Conservation (phyloP, 2,329 filamentous ascomycete genomes). For the Fonsecaea pedrosoi region DNA sequence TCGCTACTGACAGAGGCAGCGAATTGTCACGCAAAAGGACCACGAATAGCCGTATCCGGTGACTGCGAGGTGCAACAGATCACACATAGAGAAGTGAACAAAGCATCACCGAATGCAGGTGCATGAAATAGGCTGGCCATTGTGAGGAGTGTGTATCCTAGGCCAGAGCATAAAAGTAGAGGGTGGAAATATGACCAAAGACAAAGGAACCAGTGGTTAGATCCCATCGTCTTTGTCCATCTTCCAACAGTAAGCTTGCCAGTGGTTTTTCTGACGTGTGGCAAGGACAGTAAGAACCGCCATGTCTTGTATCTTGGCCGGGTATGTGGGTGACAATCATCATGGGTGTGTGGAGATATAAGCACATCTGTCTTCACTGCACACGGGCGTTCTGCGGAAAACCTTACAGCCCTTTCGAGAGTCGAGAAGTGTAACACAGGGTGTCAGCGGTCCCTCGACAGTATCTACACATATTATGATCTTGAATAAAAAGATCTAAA, state of each 20-base stretch:
- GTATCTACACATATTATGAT: background rate
- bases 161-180: background rate
- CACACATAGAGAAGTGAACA: background rate
- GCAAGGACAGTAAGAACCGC: background rate
- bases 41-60: background rate
- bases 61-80: background rate
- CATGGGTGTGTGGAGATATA: conserved; percentile 6
- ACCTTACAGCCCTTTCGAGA: background rate
- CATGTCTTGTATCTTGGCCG: background rate
- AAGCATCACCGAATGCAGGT: background rate
- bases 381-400: background rate
- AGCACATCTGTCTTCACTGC: background rate
- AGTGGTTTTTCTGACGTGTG: background rate
- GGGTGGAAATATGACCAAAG: background rate
- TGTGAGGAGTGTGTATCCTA: background rate
- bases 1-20: background rate
- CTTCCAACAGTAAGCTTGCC: conserved; percentile 1
- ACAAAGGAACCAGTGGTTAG: background rate
- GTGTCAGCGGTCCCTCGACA: background rate
- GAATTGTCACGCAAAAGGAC: background rate
- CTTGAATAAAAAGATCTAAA: background rate
- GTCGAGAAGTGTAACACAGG: background rate
- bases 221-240: background rate
- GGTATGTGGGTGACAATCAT: background rate
- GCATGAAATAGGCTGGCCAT: background rate